A percentile compares a stretch with the other conserved stretches of the same genome.
These are phyloP conservation scores for Fusarium sp. DNA, from an alignment of 2,329 filamentous ascomycete genomes.

Conservation along the genomic window DNA sequence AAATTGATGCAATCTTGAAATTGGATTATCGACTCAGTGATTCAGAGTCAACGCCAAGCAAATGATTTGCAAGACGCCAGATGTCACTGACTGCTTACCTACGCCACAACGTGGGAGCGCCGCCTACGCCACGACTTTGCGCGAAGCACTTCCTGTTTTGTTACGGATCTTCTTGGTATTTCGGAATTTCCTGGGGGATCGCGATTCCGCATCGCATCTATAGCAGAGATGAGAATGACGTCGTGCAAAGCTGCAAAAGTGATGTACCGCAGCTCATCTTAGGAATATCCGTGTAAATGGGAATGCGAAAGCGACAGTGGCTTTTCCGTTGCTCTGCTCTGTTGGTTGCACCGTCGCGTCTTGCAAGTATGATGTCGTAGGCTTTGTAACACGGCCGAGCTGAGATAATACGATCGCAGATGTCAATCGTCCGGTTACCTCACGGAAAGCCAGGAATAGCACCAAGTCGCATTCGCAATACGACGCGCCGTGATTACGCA, in stretches of 20 bases:
- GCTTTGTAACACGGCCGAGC: slow-evolving; percentile 13
- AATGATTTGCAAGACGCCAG: slow-evolving; percentile 5
- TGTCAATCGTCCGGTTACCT: slow-evolving; percentile 2
- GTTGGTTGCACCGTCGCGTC: slow-evolving; percentile 20
- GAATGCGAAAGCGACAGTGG: slow-evolving; percentile 31
- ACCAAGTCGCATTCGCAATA: slow-evolving; percentile 28
- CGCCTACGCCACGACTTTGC: slow-evolving; percentile 34
- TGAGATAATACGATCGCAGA: slow-evolving; percentile 12
- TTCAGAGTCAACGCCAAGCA: neutral
- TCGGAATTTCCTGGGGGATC: slow-evolving; percentile 7
- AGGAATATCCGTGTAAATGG: slow-evolving; percentile 1
- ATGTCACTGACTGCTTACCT: slow-evolving; percentile 26
- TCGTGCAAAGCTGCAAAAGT: slow-evolving; percentile 1
- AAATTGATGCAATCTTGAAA: slow-evolving; percentile 1
- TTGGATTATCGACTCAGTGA: slow-evolving; percentile 1
- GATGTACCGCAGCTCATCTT: slow-evolving; percentile 20
- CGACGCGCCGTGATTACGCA: slow-evolving; percentile 18
- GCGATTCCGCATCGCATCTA: slow-evolving; percentile 14
- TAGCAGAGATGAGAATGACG: slow-evolving; percentile 24
- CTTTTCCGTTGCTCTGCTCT: slow-evolving; percentile 9
- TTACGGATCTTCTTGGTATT: slow-evolving; percentile 12
- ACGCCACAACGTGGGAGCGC: slow-evolving; percentile 30
- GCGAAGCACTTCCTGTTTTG: slow-evolving; percentile 28
- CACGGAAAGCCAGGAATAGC: slow-evolving; percentile 36
- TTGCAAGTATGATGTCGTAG: slow-evolving; percentile 12